Evolutionary conservation across 2,329 filamentous ascomycete genomes (phyloP).

Genomic region (Grosmannia penicillata): DNA sequence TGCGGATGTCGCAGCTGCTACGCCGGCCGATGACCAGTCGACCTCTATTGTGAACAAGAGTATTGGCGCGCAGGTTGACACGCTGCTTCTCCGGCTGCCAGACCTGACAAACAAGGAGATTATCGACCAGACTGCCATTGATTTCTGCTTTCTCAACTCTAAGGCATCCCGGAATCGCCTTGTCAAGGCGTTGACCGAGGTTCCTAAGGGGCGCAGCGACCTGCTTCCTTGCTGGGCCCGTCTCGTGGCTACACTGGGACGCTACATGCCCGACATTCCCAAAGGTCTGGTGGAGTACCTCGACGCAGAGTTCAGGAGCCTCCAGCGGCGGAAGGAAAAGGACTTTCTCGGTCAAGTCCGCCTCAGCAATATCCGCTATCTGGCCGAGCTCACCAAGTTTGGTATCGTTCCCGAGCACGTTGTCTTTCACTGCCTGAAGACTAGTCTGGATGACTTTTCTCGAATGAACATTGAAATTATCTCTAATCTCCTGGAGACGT

Average conservation of each 20-base stretch:
- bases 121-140: conserved; percentile 83
- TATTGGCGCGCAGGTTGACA: conserved; percentile 91
- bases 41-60: conserved; percentile 96
- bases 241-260: conserved; percentile 79
- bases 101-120: conserved; percentile 84
- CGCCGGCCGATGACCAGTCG: conserved; percentile 57
- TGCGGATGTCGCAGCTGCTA: conserved; percentile 15
- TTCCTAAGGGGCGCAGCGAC: conserved; percentile 87
- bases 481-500: conserved; percentile 89
- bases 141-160: conserved; percentile 97
- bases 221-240: conserved; percentile 84
- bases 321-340: conserved; percentile 93
- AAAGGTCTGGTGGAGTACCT: conserved; percentile 84
- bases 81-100: conserved; percentile 71
- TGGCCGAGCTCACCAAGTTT: conserved; percentile 95
- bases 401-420: conserved; percentile 96
- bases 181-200: conserved; percentile 82
- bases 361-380: conserved; percentile 89
- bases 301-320: conserved; percentile 89
- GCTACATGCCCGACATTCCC: conserved; percentile 88
- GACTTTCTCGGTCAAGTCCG: conserved; percentile 92
- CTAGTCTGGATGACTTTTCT: conserved; percentile 93
- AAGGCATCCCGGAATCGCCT: conserved; percentile 93
- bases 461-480: conserved; percentile 99
- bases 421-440: conserved; percentile 96